Base-by-base conservation (phyloP, 1,284 basidiomycete species). In the Limonomyces culmigenus region DNA sequence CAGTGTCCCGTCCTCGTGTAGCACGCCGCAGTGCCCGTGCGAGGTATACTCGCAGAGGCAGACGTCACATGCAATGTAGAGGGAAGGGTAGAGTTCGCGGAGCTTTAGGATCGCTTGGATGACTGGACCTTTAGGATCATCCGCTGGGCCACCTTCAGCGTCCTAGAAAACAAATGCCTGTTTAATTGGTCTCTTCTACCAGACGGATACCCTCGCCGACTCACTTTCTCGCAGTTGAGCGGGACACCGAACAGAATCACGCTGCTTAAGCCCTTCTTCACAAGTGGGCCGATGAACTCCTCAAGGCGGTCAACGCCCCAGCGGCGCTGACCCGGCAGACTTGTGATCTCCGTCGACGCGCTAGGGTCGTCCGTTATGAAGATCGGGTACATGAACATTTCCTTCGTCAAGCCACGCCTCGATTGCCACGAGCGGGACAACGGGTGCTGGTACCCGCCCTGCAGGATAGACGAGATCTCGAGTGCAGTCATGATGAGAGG, bases 11-110 rank as follows among this genome's bases (percentile, higher is more conserved):
- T 88, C 80, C 1, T 52, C 41, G 45, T 78, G 56, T 19, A 93
- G 71, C 41, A 89, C 54, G 19, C 95, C 95, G 50, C 93, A 99
- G 60, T 99, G 95, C 0, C 95, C 95, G 51, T 98, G 92, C 34
- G 86, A 86, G 10, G 95, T 97, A 65, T 99, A 98, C 58, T 98
- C 95, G 67, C 95, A 99, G n/a, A 99, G 73, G 51, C 95, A 99
- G 19, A 98, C 95, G 51, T 99, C 95, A 49, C 75, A 75, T 0
- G 89, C 86, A 46, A 99, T 78, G 62, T 88, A 87, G 17, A 92
- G 60, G 10, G 65, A 53, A 2, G 95, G 93, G 60, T 80, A 99
- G 39, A 84, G 67, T 6, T 57, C 42, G 13, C 80, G 71, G 17
- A 99, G 65, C 38, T 74, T 74, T 47, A 74, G 69, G 48, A 97